Conservation (phyloP, 495 filamentous ascomycete species). For the Podospora comata region DNA sequence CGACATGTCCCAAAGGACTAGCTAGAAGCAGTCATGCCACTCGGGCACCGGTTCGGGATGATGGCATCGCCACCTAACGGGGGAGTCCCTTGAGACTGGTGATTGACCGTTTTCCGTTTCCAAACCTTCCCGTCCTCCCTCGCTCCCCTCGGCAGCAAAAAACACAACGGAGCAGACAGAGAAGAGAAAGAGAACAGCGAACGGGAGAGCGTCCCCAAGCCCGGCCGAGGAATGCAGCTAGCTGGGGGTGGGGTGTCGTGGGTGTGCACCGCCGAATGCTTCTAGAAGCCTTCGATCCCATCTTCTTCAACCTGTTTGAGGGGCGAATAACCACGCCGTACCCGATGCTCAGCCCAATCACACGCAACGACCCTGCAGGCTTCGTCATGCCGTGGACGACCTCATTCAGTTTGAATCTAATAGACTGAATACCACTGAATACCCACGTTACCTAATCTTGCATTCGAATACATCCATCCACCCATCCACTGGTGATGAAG, state of each 20-base stretch:
- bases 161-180: not conserved
- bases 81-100: constrained; percentile 14
- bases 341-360: constrained; percentile 2
- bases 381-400: constrained; percentile 2
- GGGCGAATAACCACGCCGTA: not conserved
- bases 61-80: constrained; percentile 10
- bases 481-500: not conserved
- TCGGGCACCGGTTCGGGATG: constrained; percentile 15
- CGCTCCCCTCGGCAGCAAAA: not conserved
- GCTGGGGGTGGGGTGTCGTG: not conserved
- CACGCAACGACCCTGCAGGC: constrained; percentile 1
- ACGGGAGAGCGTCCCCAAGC: constrained; percentile 7
- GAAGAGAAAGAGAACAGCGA: constrained; percentile 9
- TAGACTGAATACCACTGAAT: too few relatives aligned
- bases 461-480: not conserved
- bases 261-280: not conserved
- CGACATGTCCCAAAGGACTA: too few relatives aligned
- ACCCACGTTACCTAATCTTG: not conserved
- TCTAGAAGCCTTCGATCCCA: constrained; percentile 17
- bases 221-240: constrained; percentile 1
- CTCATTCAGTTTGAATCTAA: not conserved
- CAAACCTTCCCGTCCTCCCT: not conserved
- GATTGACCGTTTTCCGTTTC: not conserved
- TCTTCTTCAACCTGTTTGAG: not conserved
- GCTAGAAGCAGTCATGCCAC: constrained; percentile 7